Conservation (phyloP, 257 asterid species). For the Fraxinus americana region DNA sequence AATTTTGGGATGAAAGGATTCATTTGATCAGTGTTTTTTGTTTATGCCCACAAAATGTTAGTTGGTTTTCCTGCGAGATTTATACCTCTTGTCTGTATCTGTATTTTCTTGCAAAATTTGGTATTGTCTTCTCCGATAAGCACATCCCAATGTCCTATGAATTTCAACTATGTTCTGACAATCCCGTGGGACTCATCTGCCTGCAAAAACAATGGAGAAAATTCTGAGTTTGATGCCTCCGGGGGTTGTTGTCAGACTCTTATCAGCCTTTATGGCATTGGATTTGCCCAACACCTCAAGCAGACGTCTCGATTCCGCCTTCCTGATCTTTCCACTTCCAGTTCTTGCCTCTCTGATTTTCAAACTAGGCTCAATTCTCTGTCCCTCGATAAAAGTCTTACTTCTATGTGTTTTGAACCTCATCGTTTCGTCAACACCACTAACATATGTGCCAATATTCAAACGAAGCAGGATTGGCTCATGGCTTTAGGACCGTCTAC, state of each 20-base stretch:
- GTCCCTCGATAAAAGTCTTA: conserved; percentile 33
- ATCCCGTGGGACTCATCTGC: conserved; percentile 63
- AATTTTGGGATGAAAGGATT: background rate
- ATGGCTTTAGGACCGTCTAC: conserved; percentile 34
- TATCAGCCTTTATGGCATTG: conserved; percentile 57
- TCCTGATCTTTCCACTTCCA: conserved; percentile 42
- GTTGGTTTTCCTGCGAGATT: background rate
- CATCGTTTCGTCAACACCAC: conserved; percentile 45
- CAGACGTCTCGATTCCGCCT: conserved; percentile 51
- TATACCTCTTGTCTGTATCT: conserved; percentile 1
- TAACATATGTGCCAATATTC: conserved; percentile 51
- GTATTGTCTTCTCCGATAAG: conserved; percentile 26
- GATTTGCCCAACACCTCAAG: conserved; percentile 48
- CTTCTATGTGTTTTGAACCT: conserved; percentile 47
- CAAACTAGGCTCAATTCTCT: conserved; percentile 46
- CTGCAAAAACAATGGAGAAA: conserved; percentile 30
- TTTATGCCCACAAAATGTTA: conserved; percentile 26
- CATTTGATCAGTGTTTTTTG: background rate
- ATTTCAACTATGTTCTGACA: conserved; percentile 46
- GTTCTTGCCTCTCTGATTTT: conserved; percentile 55
- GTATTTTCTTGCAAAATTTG: conserved; percentile 17
- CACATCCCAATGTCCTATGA: conserved; percentile 41
- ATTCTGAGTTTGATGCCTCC: background rate
- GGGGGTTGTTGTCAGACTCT: conserved; percentile 65
- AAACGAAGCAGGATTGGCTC: conserved; percentile 47